Evolutionary conservation across 2,329 filamentous ascomycete genomes (phyloP).

Genomic region (Talaromyces sp.): DNA sequence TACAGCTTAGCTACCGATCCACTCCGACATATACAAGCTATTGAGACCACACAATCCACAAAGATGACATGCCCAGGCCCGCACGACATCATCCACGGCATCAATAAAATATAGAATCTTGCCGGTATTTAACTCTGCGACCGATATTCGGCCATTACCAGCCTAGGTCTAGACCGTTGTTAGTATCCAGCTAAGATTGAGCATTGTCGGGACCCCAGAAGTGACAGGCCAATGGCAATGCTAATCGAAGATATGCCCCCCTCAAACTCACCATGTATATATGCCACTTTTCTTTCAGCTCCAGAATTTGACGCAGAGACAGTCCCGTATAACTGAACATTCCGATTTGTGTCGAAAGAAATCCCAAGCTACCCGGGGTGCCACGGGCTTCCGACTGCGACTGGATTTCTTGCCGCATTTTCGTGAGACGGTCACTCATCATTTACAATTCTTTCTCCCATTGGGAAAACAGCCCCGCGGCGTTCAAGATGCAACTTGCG

Average conservation of each 20-base stretch:
- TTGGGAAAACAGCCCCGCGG: neutral
- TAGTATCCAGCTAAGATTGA: neutral
- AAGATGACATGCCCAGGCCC: neutral
- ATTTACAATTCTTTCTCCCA: neutral
- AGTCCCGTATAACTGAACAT: conserved; percentile 6
- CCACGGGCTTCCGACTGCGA: neutral
- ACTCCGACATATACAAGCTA: too few species aligned
- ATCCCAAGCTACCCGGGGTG: neutral
- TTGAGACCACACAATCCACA: too few species aligned
- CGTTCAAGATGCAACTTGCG: neutral
- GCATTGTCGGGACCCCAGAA: neutral
- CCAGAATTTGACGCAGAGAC: neutral
- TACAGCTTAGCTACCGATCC: too few species aligned
- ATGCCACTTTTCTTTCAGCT: conserved; percentile 1
- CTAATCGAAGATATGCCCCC: too few species aligned
- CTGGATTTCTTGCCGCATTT: neutral
- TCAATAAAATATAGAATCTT: conserved; percentile 2
- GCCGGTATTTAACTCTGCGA: neutral
- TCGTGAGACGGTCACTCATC: neutral
- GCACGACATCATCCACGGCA: conserved; percentile 1
- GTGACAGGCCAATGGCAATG: too few species aligned
- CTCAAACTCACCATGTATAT: conserved; percentile 3
- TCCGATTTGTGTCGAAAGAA: neutral
- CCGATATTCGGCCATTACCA: conserved; percentile 2
- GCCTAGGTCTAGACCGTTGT: conserved; percentile 1